A percentile compares a stretch with the other conserved stretches of the same genome.
Conservation (phyloP, 163 green algal genomes). For the Chloromonas sp. region DNA sequence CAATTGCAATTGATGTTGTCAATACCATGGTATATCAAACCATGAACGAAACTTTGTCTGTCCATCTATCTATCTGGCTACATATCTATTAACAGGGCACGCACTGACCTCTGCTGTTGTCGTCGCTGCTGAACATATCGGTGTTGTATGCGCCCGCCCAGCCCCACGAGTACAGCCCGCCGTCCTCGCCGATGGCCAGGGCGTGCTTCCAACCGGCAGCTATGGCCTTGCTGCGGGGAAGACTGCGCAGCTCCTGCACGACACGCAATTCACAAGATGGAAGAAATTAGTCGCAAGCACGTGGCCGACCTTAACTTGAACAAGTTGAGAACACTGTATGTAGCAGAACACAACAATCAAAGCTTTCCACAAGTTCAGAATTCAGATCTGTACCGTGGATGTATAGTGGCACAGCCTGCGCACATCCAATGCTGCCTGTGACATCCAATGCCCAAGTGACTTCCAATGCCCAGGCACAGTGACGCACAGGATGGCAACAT, state of each 20-base stretch:
- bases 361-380: neutral
- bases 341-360: neutral
- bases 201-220: slow-evolving; percentile 77
- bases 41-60: too few species aligned
- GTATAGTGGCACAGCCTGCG: neutral
- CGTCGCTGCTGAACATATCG: neutral
- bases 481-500: too few species aligned
- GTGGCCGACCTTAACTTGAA: too few species aligned
- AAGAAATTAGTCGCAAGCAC: too few species aligned
- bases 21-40: too few species aligned
- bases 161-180: slow-evolving; percentile 71
- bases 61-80: too few species aligned
- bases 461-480: too few species aligned
- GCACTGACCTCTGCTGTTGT: too few species aligned
- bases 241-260: neutral
- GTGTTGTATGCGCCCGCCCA: slow-evolving; percentile 31
- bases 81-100: too few species aligned
- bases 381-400: neutral
- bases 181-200: slow-evolving; percentile 40
- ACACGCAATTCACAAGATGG: neutral
- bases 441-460: too few species aligned
- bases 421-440: too few species aligned
- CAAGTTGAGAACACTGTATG: neutral
- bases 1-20: too few species aligned
- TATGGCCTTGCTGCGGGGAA: neutral